Evolutionary conservation across 208 protist species (phyloP).

Genomic region (Novymonas esmeraldas): DNA sequence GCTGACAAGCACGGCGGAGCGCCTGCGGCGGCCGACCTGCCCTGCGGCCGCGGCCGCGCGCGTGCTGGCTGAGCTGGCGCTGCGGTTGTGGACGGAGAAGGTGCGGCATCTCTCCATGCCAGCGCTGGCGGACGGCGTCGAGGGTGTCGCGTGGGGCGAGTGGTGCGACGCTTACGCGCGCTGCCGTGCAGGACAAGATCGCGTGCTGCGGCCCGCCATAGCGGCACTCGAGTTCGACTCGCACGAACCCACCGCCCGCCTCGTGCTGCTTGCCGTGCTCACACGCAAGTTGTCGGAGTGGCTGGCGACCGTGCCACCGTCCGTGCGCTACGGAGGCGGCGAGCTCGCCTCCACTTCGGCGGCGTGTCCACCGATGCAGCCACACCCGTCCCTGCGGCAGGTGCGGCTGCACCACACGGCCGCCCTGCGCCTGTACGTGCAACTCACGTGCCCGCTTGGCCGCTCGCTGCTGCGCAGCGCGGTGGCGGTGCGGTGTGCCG

Average conservation of each 20-base stretch:
- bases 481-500: constrained; percentile 12
- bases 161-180: constrained; percentile 17
- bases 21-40: constrained; percentile 19
- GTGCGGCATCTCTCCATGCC: constrained; percentile 13
- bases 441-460: constrained; percentile 29
- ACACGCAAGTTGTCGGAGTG: constrained; percentile 21
- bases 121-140: background rate
- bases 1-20: constrained; percentile 17
- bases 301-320: constrained; percentile 8
- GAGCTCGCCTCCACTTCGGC: background rate
- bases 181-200: constrained; percentile 41
- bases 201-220: constrained; percentile 57
- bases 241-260: constrained; percentile 43
- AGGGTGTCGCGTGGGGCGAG: background rate
- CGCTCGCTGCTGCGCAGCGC: constrained; percentile 15
- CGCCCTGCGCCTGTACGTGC: constrained; percentile 30
- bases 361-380: background rate
- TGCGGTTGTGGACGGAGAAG: constrained; percentile 52
- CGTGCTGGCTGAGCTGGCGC: constrained; percentile 36
- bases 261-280: constrained; percentile 42
- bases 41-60: constrained; percentile 34
- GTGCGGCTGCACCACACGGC: constrained; percentile 31
- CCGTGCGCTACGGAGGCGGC: constrained; percentile 6
- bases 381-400: constrained; percentile 1
- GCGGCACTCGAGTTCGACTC: constrained; percentile 62